A percentile compares a stretch with the other conserved stretches of the same genome.
Conservation (phyloP, 495 filamentous ascomycete species). For the Staphylotrichum tortipilum region DNA sequence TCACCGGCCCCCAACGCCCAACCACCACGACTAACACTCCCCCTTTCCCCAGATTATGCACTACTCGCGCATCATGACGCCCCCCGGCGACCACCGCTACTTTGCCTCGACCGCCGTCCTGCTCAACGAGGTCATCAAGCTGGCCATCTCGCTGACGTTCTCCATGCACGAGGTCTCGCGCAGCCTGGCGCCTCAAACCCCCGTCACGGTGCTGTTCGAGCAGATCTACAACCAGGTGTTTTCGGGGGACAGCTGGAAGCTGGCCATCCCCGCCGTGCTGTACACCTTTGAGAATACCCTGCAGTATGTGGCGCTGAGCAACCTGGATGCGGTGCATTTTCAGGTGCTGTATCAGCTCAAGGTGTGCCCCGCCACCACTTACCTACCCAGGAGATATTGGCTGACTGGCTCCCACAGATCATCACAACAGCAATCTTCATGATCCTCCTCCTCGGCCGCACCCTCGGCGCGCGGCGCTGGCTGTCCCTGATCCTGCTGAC, state of each 20-base stretch:
- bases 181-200: constrained; percentile 62
- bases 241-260: constrained; percentile 90
- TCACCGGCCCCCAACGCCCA: background rate
- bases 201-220: constrained; percentile 68
- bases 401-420: constrained; percentile 39
- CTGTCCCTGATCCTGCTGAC: constrained; percentile 69
- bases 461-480: constrained; percentile 66
- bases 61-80: constrained; percentile 88
- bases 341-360: constrained; percentile 91
- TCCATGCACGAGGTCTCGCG: constrained; percentile 78
- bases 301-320: constrained; percentile 86
- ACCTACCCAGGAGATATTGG: too few species aligned
- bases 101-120: constrained; percentile 91
- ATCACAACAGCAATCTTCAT: constrained; percentile 86
- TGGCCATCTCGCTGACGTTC: constrained; percentile 75
- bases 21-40: constrained; percentile 12
- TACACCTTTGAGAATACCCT: constrained; percentile 88
- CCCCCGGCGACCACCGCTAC: constrained; percentile 72
- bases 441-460: constrained; percentile 62
- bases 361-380: too few species aligned
- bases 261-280: constrained; percentile 79
- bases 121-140: constrained; percentile 85
- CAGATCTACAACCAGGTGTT: constrained; percentile 76
- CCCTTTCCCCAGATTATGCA: constrained; percentile 58
- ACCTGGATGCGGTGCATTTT: constrained; percentile 84